Evolutionary conservation across 202 grass and related monocot genomes (phyloP), one percentile per base, ranked within the genome.

Genomic region (Carex sylvatica): DNA sequence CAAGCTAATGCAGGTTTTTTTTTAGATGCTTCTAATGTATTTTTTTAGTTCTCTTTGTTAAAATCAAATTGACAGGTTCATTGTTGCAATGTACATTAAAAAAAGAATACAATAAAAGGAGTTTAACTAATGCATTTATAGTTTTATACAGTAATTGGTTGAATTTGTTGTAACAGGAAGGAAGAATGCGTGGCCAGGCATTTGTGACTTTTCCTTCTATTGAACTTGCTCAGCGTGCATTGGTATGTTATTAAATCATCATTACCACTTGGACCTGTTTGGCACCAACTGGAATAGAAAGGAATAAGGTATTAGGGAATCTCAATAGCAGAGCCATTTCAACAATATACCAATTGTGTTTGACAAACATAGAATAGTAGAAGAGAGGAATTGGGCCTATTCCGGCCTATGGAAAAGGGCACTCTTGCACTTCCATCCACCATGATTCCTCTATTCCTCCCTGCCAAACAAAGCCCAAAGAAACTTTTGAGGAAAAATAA

Each of bases 161-260:
- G 73, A 62, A 83, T 55, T 79, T 92, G 20, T 53, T 79, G 26
- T 86, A 82, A 8, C 81, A 99, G 96, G 96, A 93, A 79, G 91
- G 96, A 56, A 87, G 95, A 55, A 95, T 99, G 92, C 87, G 89
- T 14, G 96, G 96, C 24, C 96, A 99, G 92, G 92, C 96, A 40
- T 99, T 99, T 66, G 89, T 99, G 84, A 99, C 92, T 65, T 99
- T 95, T 92, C 92, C 92, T 54, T 93, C 83, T 3, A 69, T 85
- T 46, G 87, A 95, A 87, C 87, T 93, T 64, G 92, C 91, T 81
- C 86, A 99, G 23, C 54, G 16, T 38, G 92, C 91, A 13, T 83
- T 99, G 92, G 92, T 98, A 63, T 80, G 88, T 93, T 53, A 80
- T 28, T 52, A 65, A 84, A 49, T 84, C 9, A 59, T 22, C 35